phyloP scores from a whole-genome alignment of 1,284 basidiomycete species.

The Sporisorium exsertum region DNA sequence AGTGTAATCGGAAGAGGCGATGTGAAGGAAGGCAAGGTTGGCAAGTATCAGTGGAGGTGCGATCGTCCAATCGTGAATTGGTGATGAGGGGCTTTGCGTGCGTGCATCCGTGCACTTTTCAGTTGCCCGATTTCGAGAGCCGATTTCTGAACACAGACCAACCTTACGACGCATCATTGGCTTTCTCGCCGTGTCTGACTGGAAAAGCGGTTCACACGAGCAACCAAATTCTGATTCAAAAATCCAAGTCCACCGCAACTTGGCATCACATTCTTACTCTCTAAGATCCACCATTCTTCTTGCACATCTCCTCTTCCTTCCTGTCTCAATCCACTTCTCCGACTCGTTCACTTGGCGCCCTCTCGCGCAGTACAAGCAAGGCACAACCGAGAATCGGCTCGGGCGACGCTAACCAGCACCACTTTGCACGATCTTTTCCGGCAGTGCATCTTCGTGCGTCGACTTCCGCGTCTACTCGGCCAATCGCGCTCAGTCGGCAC shows the following conservation, averaged over 20 bases:
- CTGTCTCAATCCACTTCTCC: neutral
- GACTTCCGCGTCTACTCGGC: neutral
- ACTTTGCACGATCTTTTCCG: neutral
- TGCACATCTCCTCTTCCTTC: neutral
- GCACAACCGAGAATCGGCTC: neutral
- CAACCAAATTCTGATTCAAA: conserved; percentile 2
- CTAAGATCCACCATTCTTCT: neutral
- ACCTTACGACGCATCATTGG: neutral
- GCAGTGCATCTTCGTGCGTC: neutral
- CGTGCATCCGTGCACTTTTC: conserved; percentile 35
- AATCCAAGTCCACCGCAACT: conserved; percentile 1
- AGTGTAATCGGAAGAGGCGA: conserved; percentile 2
- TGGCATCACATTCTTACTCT: neutral
- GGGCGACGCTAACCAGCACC: neutral
- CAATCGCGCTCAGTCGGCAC: conserved; percentile 1
- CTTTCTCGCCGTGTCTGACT: neutral
- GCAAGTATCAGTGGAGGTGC: conserved; percentile 30
- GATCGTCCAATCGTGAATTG: too few relatives aligned
- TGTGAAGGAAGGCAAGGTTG: conserved; percentile 1
- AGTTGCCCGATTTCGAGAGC: neutral
- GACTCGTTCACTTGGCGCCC: neutral
- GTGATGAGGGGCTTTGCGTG: conserved; percentile 4
- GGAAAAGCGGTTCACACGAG: conserved; percentile 18
- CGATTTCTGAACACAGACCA: conserved; percentile 24
- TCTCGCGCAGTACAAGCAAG: neutral